Conservation (phyloP, 2,329 filamentous ascomycete species). For the Tolypocladium tropicale region DNA sequence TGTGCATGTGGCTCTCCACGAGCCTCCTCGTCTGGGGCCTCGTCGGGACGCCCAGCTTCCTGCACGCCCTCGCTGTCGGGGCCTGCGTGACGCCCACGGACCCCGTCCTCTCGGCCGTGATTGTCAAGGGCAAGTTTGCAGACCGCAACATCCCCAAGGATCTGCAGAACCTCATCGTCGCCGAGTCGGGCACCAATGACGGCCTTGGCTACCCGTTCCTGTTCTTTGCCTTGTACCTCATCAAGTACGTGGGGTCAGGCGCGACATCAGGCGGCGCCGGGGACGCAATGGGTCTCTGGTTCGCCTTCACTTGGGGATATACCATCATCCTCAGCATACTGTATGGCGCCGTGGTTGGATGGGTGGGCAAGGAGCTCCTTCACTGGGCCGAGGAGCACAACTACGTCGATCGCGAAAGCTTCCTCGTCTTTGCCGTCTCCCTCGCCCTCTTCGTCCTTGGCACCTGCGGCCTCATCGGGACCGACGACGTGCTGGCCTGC, state of each 20-base stretch:
- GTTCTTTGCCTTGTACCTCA: conserved; percentile 73
- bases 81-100: conserved; percentile 91
- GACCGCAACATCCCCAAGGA: conserved; percentile 79
- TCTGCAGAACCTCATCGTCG: conserved; percentile 70
- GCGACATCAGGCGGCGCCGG: conserved; percentile 48
- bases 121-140: conserved; percentile 88
- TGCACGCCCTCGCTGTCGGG: conserved; percentile 71
- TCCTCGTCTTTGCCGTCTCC: conserved; percentile 76
- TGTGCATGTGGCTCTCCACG: conserved; percentile 76
- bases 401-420: conserved; percentile 79
- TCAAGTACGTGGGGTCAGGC: conserved; percentile 59
- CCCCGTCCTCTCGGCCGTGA: conserved; percentile 76
- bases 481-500: conserved; percentile 82
- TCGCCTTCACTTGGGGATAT: conserved; percentile 78
- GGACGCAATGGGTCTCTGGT: conserved; percentile 69
- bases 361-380: conserved; percentile 70
- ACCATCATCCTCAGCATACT: conserved; percentile 67
- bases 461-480: conserved; percentile 78
- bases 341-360: conserved; percentile 71
- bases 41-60: conserved; percentile 59
- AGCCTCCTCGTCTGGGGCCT: conserved; percentile 69
- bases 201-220: conserved; percentile 83
- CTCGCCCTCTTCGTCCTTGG: conserved; percentile 80
- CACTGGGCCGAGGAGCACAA: conserved; percentile 74
- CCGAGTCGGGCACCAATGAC: conserved; percentile 82